Conservation (phyloP, 2,329 filamentous ascomycete genomes). For the Phaeoacremonium minimum region DNA sequence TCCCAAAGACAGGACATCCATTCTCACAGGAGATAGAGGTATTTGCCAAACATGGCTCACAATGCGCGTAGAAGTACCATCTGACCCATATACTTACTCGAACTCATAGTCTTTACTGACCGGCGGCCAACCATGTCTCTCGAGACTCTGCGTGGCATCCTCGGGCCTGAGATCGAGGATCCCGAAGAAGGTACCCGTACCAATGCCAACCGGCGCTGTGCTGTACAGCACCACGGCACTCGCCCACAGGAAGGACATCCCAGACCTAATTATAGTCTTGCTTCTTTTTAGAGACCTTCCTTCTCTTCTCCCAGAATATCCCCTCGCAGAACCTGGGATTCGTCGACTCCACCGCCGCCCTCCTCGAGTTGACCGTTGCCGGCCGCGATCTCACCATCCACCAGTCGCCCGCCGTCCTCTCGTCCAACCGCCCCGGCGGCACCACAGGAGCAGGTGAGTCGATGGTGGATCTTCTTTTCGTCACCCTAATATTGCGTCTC, state of each 20-base stretch:
- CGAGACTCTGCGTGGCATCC: slow-evolving; percentile 18
- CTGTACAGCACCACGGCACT: neutral
- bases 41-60: no score
- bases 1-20: no score
- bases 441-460: slow-evolving; percentile 48
- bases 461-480: no score
- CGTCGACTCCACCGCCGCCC: slow-evolving; percentile 64
- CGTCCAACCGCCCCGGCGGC: slow-evolving; percentile 64
- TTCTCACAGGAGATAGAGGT: no score
- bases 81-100: no score
- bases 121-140: no score
- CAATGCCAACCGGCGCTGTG: slow-evolving; percentile 1
- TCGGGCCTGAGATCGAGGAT: slow-evolving; percentile 41
- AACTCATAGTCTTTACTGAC: no score
- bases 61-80: no score
- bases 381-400: slow-evolving; percentile 69
- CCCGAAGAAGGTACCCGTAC: slow-evolving; percentile 44
- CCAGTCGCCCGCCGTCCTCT: slow-evolving; percentile 80
- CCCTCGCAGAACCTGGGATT: slow-evolving; percentile 80
- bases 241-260: neutral
- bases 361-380: slow-evolving; percentile 64
- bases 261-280: no score
- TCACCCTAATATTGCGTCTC: no score
- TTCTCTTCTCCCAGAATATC: slow-evolving; percentile 74
- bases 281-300: slow-evolving; percentile 69